Conservation (phyloP, 1,284 basidiomycete species). For the Irpex rosettiformis region DNA sequence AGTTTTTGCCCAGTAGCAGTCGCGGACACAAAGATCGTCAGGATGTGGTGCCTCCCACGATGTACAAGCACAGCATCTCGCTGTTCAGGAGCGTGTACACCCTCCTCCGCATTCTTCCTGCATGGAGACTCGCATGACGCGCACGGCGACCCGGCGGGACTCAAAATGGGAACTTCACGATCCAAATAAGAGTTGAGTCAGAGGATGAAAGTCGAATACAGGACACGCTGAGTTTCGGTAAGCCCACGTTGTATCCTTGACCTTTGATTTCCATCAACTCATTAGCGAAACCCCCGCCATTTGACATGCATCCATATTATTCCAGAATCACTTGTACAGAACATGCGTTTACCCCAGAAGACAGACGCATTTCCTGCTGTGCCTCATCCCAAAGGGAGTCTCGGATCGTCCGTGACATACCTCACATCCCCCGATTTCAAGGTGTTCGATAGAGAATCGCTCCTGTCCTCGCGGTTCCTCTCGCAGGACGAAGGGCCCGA, state of each 20-base stretch:
- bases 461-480: conserved; percentile 69
- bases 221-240: conserved; percentile 37
- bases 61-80: conserved; percentile 80
- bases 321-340: conserved; percentile 38
- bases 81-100: conserved; percentile 74
- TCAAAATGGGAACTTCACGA: conserved; percentile 46
- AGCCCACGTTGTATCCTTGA: conserved; percentile 21
- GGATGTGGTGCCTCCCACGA: conserved; percentile 65
- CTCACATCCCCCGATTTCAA: conserved; percentile 64
- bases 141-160: conserved; percentile 41
- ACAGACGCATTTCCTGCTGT: conserved; percentile 59
- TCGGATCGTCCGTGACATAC: conserved; percentile 59
- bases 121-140: conserved; percentile 67
- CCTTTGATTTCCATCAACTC: conserved; percentile 16
- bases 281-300: not conserved
- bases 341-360: conserved; percentile 43
- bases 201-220: conserved; percentile 20
- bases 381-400: conserved; percentile 63
- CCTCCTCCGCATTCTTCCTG: conserved; percentile 64
- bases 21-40: conserved; percentile 30
- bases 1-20: conserved; percentile 32
- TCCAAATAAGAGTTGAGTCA: conserved; percentile 48
- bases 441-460: conserved; percentile 68
- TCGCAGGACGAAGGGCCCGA: conserved; percentile 54
- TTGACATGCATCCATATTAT: conserved; percentile 6